Evolutionary conservation across 1,284 basidiomycete genomes (phyloP).

Genomic region (Afroboletus lepidellus): DNA sequence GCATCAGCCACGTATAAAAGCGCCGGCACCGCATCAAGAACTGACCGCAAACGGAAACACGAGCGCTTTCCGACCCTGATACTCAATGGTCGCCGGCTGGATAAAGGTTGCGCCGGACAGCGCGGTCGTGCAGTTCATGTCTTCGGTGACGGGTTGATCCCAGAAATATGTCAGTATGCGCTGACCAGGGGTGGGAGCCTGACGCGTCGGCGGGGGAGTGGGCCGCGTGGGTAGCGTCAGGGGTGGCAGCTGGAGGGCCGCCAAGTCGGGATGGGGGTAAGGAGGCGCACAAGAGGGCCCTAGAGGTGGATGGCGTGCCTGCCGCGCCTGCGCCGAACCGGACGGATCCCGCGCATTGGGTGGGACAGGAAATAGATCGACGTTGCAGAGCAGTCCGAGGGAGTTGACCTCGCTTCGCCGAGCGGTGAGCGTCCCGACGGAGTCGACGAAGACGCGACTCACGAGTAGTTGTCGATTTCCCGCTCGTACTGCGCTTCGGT

Average conservation of each 20-base stretch:
- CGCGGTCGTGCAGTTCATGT: conserved; percentile 50
- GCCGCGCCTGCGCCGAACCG: conserved; percentile 3
- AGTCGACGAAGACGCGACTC: conserved; percentile 20
- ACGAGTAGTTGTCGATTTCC: conserved; percentile 49
- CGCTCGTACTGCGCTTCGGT: conserved; percentile 40
- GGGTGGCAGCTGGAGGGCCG: conserved; percentile 25
- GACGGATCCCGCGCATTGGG: conserved; percentile 13
- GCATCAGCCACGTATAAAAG: conserved; percentile 3
- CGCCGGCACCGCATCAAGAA: conserved; percentile 14
- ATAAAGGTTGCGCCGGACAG: conserved; percentile 67
- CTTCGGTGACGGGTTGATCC: conserved; percentile 44
- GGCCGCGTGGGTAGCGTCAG: conserved; percentile 14
- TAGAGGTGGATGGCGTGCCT: conserved; percentile 8
- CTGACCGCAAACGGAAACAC: conserved; percentile 73
- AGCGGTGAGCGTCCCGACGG: conserved; percentile 2
- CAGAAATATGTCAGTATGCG: conserved; percentile 43
- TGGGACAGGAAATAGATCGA: conserved; percentile 59
- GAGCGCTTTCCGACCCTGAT: conserved; percentile 56
- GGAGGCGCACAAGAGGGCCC: conserved; percentile 19
- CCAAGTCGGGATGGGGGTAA: conserved; percentile 13
- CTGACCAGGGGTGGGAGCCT: conserved; percentile 7
- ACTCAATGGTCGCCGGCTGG: conserved; percentile 57
- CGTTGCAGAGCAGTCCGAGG: conserved; percentile 60
- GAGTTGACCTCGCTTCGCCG: conserved; percentile 43
- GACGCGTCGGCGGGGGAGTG: conserved; percentile 4